Base-by-base conservation (phyloP, 2,329 filamentous ascomycete species). In the Thermoascus crustaceus region DNA sequence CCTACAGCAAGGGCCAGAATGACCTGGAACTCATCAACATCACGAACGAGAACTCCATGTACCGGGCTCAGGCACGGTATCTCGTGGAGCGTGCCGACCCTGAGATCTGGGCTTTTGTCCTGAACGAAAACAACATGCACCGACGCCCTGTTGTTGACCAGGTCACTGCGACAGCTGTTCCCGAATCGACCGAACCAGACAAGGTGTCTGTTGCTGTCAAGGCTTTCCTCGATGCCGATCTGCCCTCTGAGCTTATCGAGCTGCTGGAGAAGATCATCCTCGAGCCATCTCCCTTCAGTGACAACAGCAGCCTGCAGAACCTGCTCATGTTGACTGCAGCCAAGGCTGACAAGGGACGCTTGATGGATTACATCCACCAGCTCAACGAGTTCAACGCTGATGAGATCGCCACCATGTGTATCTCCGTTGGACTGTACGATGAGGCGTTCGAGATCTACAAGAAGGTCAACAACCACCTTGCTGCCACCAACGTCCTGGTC, bases 1-100 rank as follows among this genome's bases (percentile, higher is more conserved):
- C 87, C 43, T 98, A 95, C 63, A 76, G 80, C 52, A 98, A 98
- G 72, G 91, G 91, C 13, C 85, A 95, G 64, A 98, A 98, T 47
- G 91, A 98, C 54, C 68, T 98, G 20, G 93, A 98, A 66, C 76
- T 98, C 38, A 89, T 98, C 64, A 91, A 84, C 62, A 89, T 98
- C 55, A 96, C 91, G 55, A 98, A 96, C 52, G 93, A 98, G 66
- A 98, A 98, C 67, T 81, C 85, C n/a, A 98, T 98, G 91, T 98
- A 94, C 75, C 83, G 88, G 53, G 85, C 85, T n/a, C 91, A 98
- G 64, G 89, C 88, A 39, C 82, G 91, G 23, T 98, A 98, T 63
- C 74, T 98, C 16, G 71, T 98, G 34, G 88, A 95, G 53, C 82
- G 91, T 47, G 82, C 85, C 23, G 91, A 98, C 54, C 61, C 71